These are phyloP conservation scores for Sporothrix pseudoabietina DNA, from an alignment of 2,329 filamentous ascomycete species.

Conservation along the genomic window DNA sequence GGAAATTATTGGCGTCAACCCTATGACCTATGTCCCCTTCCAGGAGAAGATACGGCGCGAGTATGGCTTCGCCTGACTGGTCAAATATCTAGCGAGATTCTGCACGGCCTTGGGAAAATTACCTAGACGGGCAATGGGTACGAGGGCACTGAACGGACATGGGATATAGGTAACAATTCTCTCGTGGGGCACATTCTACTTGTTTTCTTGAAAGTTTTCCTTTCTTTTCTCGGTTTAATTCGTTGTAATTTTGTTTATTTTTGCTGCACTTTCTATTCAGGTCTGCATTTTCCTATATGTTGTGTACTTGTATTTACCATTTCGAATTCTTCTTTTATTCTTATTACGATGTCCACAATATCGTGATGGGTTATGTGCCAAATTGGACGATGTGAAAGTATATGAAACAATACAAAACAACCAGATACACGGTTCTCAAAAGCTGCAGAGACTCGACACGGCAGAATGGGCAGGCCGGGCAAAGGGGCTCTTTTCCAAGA, in stretches of 20 bases:
- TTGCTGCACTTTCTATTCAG: background rate
- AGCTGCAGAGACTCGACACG: background rate
- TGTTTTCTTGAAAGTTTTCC: background rate
- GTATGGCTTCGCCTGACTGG: slow-evolving; percentile 23
- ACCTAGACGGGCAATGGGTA: background rate
- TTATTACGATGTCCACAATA: background rate
- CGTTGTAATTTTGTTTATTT: background rate
- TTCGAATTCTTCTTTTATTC: background rate
- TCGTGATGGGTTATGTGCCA: background rate
- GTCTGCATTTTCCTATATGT: background rate
- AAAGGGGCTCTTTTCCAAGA: background rate
- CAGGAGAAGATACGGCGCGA: slow-evolving; percentile 33
- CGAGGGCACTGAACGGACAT: background rate
- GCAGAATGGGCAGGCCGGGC: background rate
- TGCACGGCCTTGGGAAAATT: slow-evolving; percentile 5
- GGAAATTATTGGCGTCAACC: slow-evolving; percentile 30
- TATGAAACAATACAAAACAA: background rate
- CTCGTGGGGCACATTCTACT: background rate
- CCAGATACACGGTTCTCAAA: background rate
- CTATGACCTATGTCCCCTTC: slow-evolving; percentile 28
- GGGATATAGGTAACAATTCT: slow-evolving; percentile 3
- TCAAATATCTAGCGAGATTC: background rate
- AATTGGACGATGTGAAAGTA: background rate
- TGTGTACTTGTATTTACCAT: background rate
- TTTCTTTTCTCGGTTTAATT: background rate